phyloP scores from a whole-genome alignment of 2,329 filamentous ascomycete species.

The Aureobasidium zeae region DNA sequence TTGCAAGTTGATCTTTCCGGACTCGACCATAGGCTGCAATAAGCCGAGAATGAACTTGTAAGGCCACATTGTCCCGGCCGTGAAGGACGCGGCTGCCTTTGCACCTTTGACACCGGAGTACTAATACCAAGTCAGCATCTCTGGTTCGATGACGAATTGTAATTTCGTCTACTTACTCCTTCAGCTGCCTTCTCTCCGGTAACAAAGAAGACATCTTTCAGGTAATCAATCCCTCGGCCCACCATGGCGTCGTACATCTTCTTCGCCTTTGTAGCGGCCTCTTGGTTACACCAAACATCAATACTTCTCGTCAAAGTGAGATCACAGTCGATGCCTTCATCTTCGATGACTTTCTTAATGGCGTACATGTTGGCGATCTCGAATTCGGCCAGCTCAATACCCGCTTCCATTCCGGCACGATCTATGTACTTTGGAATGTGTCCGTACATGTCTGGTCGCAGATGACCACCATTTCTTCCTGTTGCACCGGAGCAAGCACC shows the following conservation, averaged over 20 bases:
- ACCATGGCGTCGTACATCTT: constrained; percentile 25
- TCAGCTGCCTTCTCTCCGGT: constrained; percentile 16
- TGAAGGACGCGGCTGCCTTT: constrained; percentile 28
- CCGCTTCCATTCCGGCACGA: constrained; percentile 28
- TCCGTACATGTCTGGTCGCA: constrained; percentile 36
- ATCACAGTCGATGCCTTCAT: constrained; percentile 37
- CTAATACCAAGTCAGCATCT: neutral
- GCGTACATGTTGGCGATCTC: constrained; percentile 34
- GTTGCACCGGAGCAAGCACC: constrained; percentile 73
- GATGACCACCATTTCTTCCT: constrained; percentile 47
- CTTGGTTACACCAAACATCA: constrained; percentile 31
- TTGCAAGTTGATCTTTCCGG: constrained; percentile 58
- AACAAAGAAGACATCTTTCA: constrained; percentile 23
- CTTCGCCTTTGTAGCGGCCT: constrained; percentile 27
- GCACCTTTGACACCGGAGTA: constrained; percentile 30
- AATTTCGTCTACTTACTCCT: constrained; percentile 12
- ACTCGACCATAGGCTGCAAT: constrained; percentile 46
- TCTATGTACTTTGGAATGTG: constrained; percentile 24
- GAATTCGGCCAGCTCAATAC: constrained; percentile 23
- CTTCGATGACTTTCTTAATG: constrained; percentile 32
- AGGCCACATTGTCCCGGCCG: constrained; percentile 62
- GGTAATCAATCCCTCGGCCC: constrained; percentile 21
- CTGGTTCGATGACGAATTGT: too few relatives aligned
- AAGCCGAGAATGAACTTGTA: constrained; percentile 69
- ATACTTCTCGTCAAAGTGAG: constrained; percentile 32